These are phyloP conservation scores for Golubevia sp. DNA, from an alignment of 1,284 basidiomycete species.

Conservation along the genomic window DNA sequence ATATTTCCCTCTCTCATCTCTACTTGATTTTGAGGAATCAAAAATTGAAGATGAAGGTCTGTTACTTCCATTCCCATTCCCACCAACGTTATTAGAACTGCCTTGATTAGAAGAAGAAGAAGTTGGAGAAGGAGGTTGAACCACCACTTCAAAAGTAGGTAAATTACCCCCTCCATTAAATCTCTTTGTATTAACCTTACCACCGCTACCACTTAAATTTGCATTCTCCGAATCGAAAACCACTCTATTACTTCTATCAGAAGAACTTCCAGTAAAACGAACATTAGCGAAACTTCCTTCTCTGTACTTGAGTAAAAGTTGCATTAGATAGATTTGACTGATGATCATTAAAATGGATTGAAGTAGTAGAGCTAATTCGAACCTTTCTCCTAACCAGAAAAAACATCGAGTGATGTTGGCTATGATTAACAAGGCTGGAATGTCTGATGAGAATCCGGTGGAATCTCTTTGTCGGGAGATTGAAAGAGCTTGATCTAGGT, in stretches of 20 bases:
- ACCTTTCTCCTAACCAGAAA: constrained; percentile 75
- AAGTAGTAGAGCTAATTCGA: constrained; percentile 75
- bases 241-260: background rate
- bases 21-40: background rate
- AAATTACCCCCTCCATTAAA: background rate
- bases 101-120: background rate
- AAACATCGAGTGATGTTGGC: constrained; percentile 83
- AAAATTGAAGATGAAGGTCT: no score
- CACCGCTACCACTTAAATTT: background rate
- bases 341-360: constrained; percentile 81
- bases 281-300: constrained; percentile 65
- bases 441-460: constrained; percentile 80
- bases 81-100: background rate
- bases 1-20: background rate
- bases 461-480: constrained; percentile 69
- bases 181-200: background rate
- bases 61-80: no score
- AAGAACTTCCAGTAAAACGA: constrained; percentile 35
- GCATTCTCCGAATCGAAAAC: constrained; percentile 9
- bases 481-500: constrained; percentile 44
- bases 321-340: constrained; percentile 26
- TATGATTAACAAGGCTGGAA: constrained; percentile 77
- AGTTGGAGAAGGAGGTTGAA: constrained; percentile 13
- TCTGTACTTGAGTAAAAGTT: background rate
- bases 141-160: constrained; percentile 8